Conservation (phyloP, 805 yeast genomes). For the Teunomyces pallodes region DNA sequence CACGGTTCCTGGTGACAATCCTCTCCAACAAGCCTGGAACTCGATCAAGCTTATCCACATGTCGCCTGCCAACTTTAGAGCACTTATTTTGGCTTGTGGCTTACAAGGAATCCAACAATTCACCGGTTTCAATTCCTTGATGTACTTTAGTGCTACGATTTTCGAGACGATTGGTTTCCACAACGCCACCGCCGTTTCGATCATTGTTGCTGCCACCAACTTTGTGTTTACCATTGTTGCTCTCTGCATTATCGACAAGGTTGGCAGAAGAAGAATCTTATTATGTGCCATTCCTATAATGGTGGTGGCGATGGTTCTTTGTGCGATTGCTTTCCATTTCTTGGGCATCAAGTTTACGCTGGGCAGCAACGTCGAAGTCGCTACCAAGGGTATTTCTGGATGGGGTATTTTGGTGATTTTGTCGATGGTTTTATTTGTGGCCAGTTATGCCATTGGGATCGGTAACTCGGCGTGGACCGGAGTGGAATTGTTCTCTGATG, state of each 20-base stretch:
- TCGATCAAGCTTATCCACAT: conserved; percentile 62
- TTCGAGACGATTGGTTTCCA: conserved; percentile 87
- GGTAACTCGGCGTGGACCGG: conserved; percentile 99
- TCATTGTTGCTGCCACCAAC: conserved; percentile 92
- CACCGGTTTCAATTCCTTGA: conserved; percentile 92
- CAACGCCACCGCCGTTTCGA: conserved; percentile 91
- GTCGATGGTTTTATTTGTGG: conserved; percentile 83
- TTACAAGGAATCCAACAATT: conserved; percentile 96
- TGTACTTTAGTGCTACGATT: conserved; percentile 93
- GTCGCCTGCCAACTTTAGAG: conserved; percentile 80
- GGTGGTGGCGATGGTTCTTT: conserved; percentile 70
- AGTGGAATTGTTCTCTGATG: conserved; percentile 89
- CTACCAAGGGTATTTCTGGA: conserved; percentile 53
- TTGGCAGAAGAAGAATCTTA: conserved; percentile 85
- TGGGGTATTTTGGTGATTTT: conserved; percentile 90
- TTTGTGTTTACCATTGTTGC: conserved; percentile 85
- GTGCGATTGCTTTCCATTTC: conserved; percentile 91
- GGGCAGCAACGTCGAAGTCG: conserved; percentile 35
- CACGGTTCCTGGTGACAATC: conserved; percentile 38
- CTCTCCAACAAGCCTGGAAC: conserved; percentile 52
- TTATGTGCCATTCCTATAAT: conserved; percentile 82
- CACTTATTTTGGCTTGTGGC: conserved; percentile 86
- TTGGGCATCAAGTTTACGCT: conserved; percentile 60
- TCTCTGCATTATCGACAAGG: conserved; percentile 77
- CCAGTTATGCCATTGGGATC: conserved; percentile 88